Percentiles rank a stretch among this genome's conserved stretches.
Conservation (phyloP, 306 rosid genomes). For the Abrus precatorius region DNA sequence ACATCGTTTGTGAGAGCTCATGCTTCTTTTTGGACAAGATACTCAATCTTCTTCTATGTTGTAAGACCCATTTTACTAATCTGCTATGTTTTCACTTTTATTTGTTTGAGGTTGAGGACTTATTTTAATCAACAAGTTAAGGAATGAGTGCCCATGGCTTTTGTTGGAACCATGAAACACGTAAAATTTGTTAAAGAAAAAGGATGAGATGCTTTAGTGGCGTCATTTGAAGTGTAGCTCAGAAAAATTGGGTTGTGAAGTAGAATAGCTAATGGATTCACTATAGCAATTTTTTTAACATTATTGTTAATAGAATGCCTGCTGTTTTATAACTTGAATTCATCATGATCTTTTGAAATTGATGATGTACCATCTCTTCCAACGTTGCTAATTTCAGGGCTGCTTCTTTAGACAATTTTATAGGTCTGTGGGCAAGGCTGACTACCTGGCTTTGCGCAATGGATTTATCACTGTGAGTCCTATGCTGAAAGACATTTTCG, state of each 20-base stretch:
- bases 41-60: slow-evolving; percentile 76
- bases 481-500: slow-evolving; percentile 23
- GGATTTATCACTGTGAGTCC: slow-evolving; percentile 90
- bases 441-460: slow-evolving; percentile 88
- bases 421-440: slow-evolving; percentile 83
- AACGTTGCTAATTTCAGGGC: slow-evolving; percentile 65
- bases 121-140: slow-evolving; percentile 6
- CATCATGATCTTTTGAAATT: slow-evolving; percentile 2
- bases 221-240: not conserved
- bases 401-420: slow-evolving; percentile 94
- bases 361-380: slow-evolving; percentile 13
- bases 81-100: slow-evolving; percentile 30
- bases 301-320: slow-evolving; percentile 11
- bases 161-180: slow-evolving; percentile 13
- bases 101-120: not conserved
- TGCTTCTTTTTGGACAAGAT: slow-evolving; percentile 81
- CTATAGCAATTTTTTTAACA: not conserved
- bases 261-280: not conserved
- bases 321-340: not conserved
- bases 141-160: not conserved
- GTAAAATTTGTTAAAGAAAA: slow-evolving; percentile 15
- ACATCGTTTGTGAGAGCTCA: slow-evolving; percentile 94
- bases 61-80: slow-evolving; percentile 64
- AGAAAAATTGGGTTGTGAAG: not conserved
- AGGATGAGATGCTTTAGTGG: not conserved